Conservation (phyloP, 2,329 filamentous ascomycete species). For the Boeremia lycopersici region DNA sequence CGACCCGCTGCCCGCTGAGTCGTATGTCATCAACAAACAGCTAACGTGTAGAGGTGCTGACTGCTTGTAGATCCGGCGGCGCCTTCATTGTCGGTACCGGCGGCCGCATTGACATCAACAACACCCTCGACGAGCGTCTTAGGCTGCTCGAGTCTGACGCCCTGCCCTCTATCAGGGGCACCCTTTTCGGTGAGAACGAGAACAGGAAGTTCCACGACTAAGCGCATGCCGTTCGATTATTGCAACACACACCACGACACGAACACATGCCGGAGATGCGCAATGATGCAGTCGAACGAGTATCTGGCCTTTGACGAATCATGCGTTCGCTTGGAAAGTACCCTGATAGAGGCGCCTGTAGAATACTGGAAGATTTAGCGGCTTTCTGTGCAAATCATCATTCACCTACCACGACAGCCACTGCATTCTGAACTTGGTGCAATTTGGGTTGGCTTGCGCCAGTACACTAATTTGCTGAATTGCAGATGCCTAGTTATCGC, state of each 20-base stretch:
- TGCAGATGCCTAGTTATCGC: neutral
- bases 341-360: slow-evolving; percentile 14
- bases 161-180: slow-evolving; percentile 81
- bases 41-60: slow-evolving; percentile 10
- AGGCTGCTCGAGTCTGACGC: slow-evolving; percentile 82
- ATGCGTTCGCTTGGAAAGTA: neutral
- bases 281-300: neutral
- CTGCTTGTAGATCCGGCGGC: slow-evolving; percentile 73
- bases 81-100: slow-evolving; percentile 77
- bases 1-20: slow-evolving; percentile 78
- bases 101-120: slow-evolving; percentile 98
- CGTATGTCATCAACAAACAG: slow-evolving; percentile 63
- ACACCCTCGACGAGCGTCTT: slow-evolving; percentile 93
- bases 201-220: slow-evolving; percentile 97
- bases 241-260: slow-evolving; percentile 4
- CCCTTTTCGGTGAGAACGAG: slow-evolving; percentile 90
- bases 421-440: neutral
- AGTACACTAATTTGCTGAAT: neutral
- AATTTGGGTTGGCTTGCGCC: neutral
- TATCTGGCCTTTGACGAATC: neutral
- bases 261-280: slow-evolving; percentile 1
- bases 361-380: slow-evolving; percentile 20
- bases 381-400: slow-evolving; percentile 16
- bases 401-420: slow-evolving; percentile 1
- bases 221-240: slow-evolving; percentile 16